Conservation (phyloP, 768 basidiomycete genomes). For the Ramaria sp. region DNA sequence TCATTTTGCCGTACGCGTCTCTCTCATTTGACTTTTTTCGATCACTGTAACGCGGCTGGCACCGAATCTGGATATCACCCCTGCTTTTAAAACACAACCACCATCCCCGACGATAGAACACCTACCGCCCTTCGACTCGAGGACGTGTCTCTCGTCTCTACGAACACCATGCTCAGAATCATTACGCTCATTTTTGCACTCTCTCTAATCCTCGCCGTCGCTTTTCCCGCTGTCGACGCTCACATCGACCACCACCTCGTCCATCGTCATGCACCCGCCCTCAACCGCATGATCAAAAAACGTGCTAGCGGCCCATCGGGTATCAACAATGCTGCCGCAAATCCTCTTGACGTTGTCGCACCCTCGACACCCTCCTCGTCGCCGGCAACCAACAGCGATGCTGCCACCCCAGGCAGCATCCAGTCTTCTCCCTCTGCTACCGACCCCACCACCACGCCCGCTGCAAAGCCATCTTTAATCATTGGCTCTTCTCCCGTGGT, state of each 20-base stretch:
- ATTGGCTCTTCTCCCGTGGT: conserved; percentile 10
- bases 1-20: not conserved
- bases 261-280: conserved; percentile 44
- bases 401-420: conserved; percentile 5
- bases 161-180: not conserved
- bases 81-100: not conserved
- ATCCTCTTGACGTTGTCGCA: not conserved
- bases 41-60: not conserved
- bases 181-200: conserved; percentile 42
- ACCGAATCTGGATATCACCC: not conserved
- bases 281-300: conserved; percentile 62
- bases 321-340: not conserved
- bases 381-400: not conserved
- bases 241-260: conserved; percentile 22
- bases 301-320: conserved; percentile 29
- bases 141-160: not conserved
- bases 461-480: conserved; percentile 17
- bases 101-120: not conserved
- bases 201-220: conserved; percentile 48
- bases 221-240: conserved; percentile 31
- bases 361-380: not conserved
- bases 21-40: not conserved
- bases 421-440: not conserved
- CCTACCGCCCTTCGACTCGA: not conserved
- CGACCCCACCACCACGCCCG: conserved; percentile 10